Evolutionary conservation across 164 flowering plant genomes (phyloP).

Genomic region (Annona cherimola): DNA sequence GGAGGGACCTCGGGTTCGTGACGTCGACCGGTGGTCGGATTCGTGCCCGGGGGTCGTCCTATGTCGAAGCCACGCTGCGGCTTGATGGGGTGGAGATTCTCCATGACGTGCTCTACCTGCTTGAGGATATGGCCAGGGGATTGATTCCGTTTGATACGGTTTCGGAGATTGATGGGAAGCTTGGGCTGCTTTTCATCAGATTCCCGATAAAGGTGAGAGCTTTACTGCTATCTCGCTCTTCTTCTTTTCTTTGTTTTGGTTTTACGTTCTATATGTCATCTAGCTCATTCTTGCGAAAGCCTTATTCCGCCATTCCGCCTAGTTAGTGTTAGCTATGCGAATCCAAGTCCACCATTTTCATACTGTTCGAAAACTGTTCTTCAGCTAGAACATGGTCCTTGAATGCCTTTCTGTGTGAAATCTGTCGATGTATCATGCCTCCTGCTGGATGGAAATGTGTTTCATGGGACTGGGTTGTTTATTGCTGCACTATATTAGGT

Average conservation of each 20-base stretch:
- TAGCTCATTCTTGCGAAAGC: no score
- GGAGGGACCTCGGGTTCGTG: conserved; percentile 57
- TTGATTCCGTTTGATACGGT: conserved; percentile 63
- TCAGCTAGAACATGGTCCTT: no score
- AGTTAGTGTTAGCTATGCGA: no score
- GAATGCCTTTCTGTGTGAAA: no score
- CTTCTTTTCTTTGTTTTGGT: background rate
- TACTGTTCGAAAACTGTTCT: no score
- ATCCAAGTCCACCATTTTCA: no score
- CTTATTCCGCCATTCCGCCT: no score
- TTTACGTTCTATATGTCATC: no score
- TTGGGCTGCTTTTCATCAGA: conserved; percentile 56
- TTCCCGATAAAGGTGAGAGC: conserved; percentile 58
- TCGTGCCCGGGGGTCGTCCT: conserved; percentile 47
- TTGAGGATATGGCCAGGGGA: conserved; percentile 74
- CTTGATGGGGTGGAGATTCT: conserved; percentile 60
- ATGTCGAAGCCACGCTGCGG: conserved; percentile 52
- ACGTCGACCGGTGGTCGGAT: conserved; percentile 44
- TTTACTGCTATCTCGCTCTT: background rate
- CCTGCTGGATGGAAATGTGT: no score
- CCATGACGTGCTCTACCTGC: conserved; percentile 54
- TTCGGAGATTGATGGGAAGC: conserved; percentile 41
- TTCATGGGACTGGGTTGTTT: no score
- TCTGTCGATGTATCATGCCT: no score
- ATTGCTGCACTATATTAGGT: no score